Evolutionary conservation across 2,329 filamentous ascomycete genomes (phyloP), one percentile per base, ranked within the genome.

Genomic region (Penicillium hordei): DNA sequence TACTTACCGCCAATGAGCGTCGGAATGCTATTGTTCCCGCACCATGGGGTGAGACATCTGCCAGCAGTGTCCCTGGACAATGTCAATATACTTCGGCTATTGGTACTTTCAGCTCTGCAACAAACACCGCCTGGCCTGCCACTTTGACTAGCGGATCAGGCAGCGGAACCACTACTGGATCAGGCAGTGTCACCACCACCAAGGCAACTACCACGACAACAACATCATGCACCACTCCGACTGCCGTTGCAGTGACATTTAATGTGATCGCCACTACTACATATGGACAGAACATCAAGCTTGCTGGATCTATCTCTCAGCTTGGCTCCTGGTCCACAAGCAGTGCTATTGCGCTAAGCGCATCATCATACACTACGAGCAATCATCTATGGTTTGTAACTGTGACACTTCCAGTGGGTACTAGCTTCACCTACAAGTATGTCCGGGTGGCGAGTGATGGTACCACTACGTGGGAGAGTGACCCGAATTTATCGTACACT

Each of bases 211-310:
- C 56, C 3, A 61, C 65, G 2, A 43, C 63, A 1, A 73, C 78
- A 12, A 40, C 54, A 7, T 29, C 62, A 9, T 65, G 63, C 36
- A 54, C 57, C 1, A 52, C 57, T 1, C 58, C 62, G 0, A 59
- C 60, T 3, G 33, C 42, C 1, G 83, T 89, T 10, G 76, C 82
- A 1, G 84, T 91, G 17, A 86, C 84, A 0, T 90, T 91, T 71
- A 78, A 85, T 43, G 82, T 82, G 58, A 68, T 79, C 0, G 85
- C 81, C 12, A 79, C 76, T 1, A 91, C 89, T 0, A 65, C 65
- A 1, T 85, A 72, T 51, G 89, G 88, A 4, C 81, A 91, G 71
- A 86, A 80, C 13, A 81, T 92, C 68, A 87, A 86, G 70, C 73
- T 92, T 10, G 79, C 83, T 0, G 89, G 89, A 12, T 84, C 81